Percentiles rank a stretch among this genome's conserved stretches.
phyloP scores from a whole-genome alignment of 148 eudicot species.

The Fagopyrum tataricum region DNA sequence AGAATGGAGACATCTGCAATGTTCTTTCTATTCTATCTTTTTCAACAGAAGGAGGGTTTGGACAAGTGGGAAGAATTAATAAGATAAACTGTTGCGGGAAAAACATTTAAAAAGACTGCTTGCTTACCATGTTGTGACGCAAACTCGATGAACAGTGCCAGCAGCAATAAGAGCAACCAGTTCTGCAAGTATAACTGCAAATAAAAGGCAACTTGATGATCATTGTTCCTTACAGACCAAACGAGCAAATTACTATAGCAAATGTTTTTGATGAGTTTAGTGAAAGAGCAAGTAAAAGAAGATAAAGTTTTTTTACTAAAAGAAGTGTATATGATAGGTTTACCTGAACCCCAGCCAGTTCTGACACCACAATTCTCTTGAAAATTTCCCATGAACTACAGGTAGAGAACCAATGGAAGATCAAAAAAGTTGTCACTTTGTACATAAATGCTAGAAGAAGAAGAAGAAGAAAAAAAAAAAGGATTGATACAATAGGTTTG shows the following conservation, averaged over 20 bases:
- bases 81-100: neutral
- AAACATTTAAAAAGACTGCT: neutral
- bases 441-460: neutral
- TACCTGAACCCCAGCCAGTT: conserved; percentile 96
- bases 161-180: conserved; percentile 74
- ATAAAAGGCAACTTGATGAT: neutral
- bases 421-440: neutral
- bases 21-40: neutral
- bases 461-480: neutral
- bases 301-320: neutral
- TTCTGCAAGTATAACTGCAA: conserved; percentile 72
- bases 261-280: neutral
- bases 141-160: conserved; percentile 77
- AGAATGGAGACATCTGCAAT: neutral
- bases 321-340: neutral
- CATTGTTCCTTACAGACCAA: neutral
- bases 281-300: neutral
- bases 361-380: conserved; percentile 66
- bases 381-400: conserved; percentile 79
- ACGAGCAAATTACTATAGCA: neutral
- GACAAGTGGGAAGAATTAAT: neutral
- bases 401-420: conserved; percentile 1
- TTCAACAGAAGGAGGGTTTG: neutral
- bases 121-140: conserved; percentile 83
- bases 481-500: neutral